Evolutionary conservation across 2,329 filamentous ascomycete genomes (phyloP), one percentile per base, ranked within the genome.

Genomic region (Triangularia setosa): DNA sequence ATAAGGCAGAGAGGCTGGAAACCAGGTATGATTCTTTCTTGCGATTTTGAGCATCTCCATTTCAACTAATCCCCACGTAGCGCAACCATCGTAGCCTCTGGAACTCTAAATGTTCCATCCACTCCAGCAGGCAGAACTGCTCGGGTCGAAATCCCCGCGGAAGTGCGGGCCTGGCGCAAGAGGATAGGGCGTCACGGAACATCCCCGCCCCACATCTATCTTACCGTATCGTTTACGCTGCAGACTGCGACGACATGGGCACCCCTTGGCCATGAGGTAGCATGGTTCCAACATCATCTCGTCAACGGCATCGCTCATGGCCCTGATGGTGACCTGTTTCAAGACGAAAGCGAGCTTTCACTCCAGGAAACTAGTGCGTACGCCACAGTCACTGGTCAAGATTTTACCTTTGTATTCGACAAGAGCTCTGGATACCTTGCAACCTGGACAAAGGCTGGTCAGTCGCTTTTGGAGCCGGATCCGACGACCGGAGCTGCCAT

Each of bases 231-330:
- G 1, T 75, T 87, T 62, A 70, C 72, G 4, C 76, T 82, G 27
- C 77, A 77, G 64, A 68, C 78, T 60, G 69, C 77, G 4, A 79
- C 80, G 0, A 66, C 75, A 0, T 89, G 86, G 86, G 81, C 83
- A 30, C 70, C 80, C 0, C 71, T 76, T 1, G 79, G 82, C 0
- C 83, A 87, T 65, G 84, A 85, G 66, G 74, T 87, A 24, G 83
- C 84, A 3, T 86, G 83, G 80, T 77, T 76, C 56, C 83, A 88
- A 64, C 74, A 78, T 53, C 78, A 79, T 9, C 72, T 83, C 2
- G 74, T 73, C 9, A 71, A 71, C 52, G 67, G 69, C 23, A 67
- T 28, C 58, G 64, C 61, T 64, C 63, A 5, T 28, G 66, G 54
- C 27, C 58, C 62, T 67, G 7, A 48, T 18, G 40, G 16, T 33